Conservation (phyloP, 2,329 filamentous ascomycete species). For the Claviceps monticola region DNA sequence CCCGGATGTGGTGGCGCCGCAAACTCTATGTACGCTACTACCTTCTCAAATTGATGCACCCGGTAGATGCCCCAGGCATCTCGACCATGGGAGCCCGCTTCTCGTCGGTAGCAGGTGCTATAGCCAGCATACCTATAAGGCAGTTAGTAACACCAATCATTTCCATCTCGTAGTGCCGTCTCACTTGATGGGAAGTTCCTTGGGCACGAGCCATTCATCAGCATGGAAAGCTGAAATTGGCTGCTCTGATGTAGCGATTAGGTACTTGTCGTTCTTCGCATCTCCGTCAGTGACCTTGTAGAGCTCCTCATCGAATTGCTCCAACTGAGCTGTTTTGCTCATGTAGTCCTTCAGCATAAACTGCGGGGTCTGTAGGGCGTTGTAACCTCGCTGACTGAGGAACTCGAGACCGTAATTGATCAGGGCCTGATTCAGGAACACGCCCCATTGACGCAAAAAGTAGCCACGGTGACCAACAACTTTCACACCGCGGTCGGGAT, state of each 20-base stretch:
- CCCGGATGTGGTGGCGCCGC: not conserved
- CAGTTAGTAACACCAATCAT: not conserved
- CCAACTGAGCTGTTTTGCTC: slow-evolving; percentile 95
- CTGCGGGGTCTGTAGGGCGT: slow-evolving; percentile 71
- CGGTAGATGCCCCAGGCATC: slow-evolving; percentile 98
- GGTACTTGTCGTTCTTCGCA: slow-evolving; percentile 73
- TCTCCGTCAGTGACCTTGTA: slow-evolving; percentile 93
- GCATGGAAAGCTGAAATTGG: slow-evolving; percentile 87
- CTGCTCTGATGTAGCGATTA: slow-evolving; percentile 77
- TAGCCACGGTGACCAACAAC: slow-evolving; percentile 91
- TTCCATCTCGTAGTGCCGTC: slow-evolving; percentile 1
- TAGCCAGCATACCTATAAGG: slow-evolving; percentile 76
- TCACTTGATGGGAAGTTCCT: slow-evolving; percentile 77
- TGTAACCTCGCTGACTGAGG: slow-evolving; percentile 67
- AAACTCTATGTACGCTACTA: slow-evolving; percentile 12
- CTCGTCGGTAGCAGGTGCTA: slow-evolving; percentile 89
- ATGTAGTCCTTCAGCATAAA: slow-evolving; percentile 95
- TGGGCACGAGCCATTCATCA: slow-evolving; percentile 79
- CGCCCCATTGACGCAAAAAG: slow-evolving; percentile 78
- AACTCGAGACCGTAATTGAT: slow-evolving; percentile 94
- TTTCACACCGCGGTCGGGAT: slow-evolving; percentile 85
- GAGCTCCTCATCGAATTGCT: slow-evolving; percentile 93
- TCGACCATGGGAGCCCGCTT: slow-evolving; percentile 72
- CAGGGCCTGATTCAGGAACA: slow-evolving; percentile 83
- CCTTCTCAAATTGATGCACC: slow-evolving; percentile 96